Base-by-base conservation (phyloP, 768 basidiomycete genomes). In the Clitopilus hobsonii region DNA sequence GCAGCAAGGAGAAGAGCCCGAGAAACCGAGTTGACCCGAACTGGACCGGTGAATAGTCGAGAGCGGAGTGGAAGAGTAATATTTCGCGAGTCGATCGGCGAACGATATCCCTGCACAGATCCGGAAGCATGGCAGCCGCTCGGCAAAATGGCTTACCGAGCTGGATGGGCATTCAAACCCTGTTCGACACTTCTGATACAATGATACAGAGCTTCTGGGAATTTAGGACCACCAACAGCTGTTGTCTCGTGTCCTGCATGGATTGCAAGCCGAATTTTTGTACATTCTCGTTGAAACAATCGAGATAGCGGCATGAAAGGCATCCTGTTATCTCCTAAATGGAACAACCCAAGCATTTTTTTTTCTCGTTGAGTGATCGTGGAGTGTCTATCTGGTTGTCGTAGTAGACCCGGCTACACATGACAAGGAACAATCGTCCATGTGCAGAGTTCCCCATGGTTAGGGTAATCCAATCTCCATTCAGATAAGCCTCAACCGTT, bases 381-480 rank as follows among this genome's bases (percentile, higher is more conserved):
- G 41, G 41, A 45, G 41, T 23, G 41, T 45, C 22, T 36, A 36
- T 36, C 32, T 36, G 32, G 32, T 36, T 36, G 32, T 36, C 32
- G 32, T 11, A 14, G 32, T 36, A 36, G 32, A 36, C 41, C 41
- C 22, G 41, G 16, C 41, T 45, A 18, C 41, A 45, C 41, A 45
- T 23, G 32, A 36, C 32, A 36, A 36, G 32, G 32, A 36, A 45
- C 18, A 45, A 18, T 18, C 10, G 18, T 18, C 22, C 41, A 45
- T 45, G 41, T 45, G 41, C 18, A 20, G 18, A 23, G 18, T 45
- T 45, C 41, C 41, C 41, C 41, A 45, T 45, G 41, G 22, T 45
- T 45, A 45, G 41, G 41, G 41, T 23, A 45, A 23, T 45, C n/a
- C 18, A 53, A 25, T 45, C 51, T 56, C 53, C 52, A 51, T 58